These are phyloP conservation scores for Anastatica hierochuntica DNA, from an alignment of 345 rosid genomes.

Conservation along the genomic window DNA sequence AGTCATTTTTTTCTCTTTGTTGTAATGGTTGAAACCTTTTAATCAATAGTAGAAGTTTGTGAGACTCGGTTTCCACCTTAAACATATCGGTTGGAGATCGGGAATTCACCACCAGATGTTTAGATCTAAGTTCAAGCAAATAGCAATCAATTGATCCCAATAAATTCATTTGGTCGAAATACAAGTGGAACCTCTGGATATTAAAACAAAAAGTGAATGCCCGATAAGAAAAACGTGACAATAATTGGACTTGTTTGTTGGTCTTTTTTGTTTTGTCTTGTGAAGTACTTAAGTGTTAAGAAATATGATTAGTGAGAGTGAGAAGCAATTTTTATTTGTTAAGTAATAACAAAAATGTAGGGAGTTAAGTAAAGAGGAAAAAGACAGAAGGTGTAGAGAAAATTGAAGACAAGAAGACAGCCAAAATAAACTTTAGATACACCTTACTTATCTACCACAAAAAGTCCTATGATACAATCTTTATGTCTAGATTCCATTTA, in stretches of 20 bases:
- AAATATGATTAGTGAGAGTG: slow-evolving; percentile 7
- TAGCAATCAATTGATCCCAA: too few relatives aligned
- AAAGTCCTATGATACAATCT: slow-evolving; percentile 12
- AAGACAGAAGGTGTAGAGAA: slow-evolving; percentile 26
- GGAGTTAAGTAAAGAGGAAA: slow-evolving; percentile 22
- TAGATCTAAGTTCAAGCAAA: too few relatives aligned
- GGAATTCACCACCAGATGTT: too few relatives aligned
- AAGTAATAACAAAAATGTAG: slow-evolving; percentile 12
- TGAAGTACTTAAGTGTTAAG: slow-evolving; percentile 4
- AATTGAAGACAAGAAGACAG: slow-evolving; percentile 29
- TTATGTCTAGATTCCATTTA: slow-evolving; percentile 20
- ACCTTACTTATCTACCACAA: slow-evolving; percentile 19
- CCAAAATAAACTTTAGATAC: slow-evolving; percentile 22
- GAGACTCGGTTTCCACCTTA: too few relatives aligned
- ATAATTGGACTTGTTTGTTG: slow-evolving; percentile 4
- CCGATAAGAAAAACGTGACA: background rate
- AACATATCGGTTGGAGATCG: too few relatives aligned
- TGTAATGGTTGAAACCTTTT: too few relatives aligned
- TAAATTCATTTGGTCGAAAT: too few relatives aligned
- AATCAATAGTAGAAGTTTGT: too few relatives aligned
- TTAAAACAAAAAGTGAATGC: background rate
- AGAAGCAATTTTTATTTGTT: background rate
- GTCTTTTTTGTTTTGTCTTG: slow-evolving; percentile 16
- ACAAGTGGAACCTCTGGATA: background rate
- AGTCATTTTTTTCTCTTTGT: too few relatives aligned